Evolutionary conservation across 2,329 filamentous ascomycete genomes (phyloP), one percentile per base, ranked within the genome.

Genomic region (Colletotrichum truncatum): DNA sequence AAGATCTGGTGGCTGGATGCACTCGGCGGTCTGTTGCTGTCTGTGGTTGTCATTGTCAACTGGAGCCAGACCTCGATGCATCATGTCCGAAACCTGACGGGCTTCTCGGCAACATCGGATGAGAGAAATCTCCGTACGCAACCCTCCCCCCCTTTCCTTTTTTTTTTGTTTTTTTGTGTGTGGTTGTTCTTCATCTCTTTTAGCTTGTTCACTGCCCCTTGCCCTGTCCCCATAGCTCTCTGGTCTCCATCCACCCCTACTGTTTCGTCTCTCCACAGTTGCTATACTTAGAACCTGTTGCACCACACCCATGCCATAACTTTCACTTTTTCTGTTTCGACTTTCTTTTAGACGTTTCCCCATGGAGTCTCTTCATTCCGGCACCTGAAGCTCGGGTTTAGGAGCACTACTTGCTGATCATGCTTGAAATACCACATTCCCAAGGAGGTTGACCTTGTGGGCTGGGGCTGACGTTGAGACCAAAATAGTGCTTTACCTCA

Each of bases 1-100:
- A 81, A 83, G 12, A 83, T 94, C 59, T 96, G 93, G 93, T 97
- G 91, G 90, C 85, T 96, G 26, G 93, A 97, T 73, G 88, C 93
- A 6, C 83, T 93, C 1, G 93, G 93, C 60, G 93, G 93, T 72
- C 83, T 96, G 30, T 70, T 94, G 5, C 86, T 97, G n/a, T 94
- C 92, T 9, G 71, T 90, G 4, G 89, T 93, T 67, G 93, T 97
- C 72, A 93, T 96, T 71, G 81, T 89, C 75, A 93, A 92, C 76
- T 96, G 93, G 93, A 89, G 87, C 23, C 79, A 84, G 53, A 95
- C 92, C 0, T 91, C 91, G 0, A 83, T 87, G 41, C 87, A 91
- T 68, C 93, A 97, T 74, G 93, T 96, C 73, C 89, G 91, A 73
- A 93, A 95, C 72, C 81, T 96, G 28, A 92, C 91, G 0, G 93